Base-by-base conservation (phyloP, 78 protist species). In the Trichosphaerium sp. region DNA sequence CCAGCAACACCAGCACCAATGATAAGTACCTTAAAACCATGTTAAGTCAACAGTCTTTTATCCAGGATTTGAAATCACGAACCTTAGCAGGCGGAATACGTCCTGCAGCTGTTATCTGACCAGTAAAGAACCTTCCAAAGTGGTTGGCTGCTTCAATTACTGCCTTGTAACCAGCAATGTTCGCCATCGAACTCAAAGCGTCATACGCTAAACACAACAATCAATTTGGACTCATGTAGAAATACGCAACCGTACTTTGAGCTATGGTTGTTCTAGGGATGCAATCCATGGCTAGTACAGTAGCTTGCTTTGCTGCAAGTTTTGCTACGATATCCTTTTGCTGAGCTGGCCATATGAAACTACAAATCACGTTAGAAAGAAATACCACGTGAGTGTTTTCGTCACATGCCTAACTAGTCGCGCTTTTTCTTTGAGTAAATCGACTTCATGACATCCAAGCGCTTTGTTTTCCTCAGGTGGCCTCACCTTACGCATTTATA, bases 1-100 rank as follows among this genome's bases (percentile, higher is more conserved):
- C 99, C 99, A 0, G 99, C 99, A 11, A 97, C 99, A 52, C 99
- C 99, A 15, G 80, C 96, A 43, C 99, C 99, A 49, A 89, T 65
- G 4, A 92, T 86, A 26, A 87, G 69, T 14, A 79, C 83, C 66
- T 49, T 54, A 54, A n/a, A n/a, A n/a, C n/a, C n/a, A n/a, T n/a
- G n/a, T 44, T 18, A n/a, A 44, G 29, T 44, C 21, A 44, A 44
- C 18, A 44, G 51, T n/a, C 18, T 44, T n/a, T 44, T 44, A 21
- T 18, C 29, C 29, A 21, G 51, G 51, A 40, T 15, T 70, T 51
- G 14, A 88, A 60, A n/a, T n/a, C n/a, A n/a, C n/a, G n/a, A n/a
- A n/a, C n/a, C 69, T 88, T 93, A 44, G 98, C 98, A 18, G 99
- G 99, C 31, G 71, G 84, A 28, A 85, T 82, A 67, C 76, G 80